These are phyloP conservation scores for Capillidium heterosporum DNA, from an alignment of 371 early-diverging fungal genomes.

Conservation along the genomic window DNA sequence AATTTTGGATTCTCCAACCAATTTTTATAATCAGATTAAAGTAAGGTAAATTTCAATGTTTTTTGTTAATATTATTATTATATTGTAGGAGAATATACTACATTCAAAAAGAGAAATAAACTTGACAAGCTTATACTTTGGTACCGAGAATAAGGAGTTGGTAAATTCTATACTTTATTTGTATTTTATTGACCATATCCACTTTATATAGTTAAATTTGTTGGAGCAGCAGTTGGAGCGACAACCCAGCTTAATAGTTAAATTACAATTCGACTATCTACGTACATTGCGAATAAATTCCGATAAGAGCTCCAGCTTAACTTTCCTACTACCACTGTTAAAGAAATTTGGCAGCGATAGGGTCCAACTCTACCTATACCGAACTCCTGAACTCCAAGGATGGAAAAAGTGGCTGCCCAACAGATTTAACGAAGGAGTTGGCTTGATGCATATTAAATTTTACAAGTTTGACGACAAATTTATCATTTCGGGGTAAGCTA, in stretches of 20 bases:
- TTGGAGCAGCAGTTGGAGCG: constrained; percentile 30
- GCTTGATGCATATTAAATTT: constrained; percentile 84
- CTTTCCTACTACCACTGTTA: constrained; percentile 41
- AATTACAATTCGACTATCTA: constrained; percentile 66
- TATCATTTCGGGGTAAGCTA: constrained; percentile 67
- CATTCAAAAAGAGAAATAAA: neutral
- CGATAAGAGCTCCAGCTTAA: constrained; percentile 39
- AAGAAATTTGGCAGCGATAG: constrained; percentile 35
- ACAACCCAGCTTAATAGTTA: constrained; percentile 31
- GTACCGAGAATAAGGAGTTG: neutral
- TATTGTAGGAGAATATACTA: neutral
- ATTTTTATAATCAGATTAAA: too few species aligned
- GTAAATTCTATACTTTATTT: neutral
- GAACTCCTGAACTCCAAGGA: constrained; percentile 65
- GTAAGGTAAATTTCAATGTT: too few species aligned
- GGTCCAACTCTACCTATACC: constrained; percentile 54
- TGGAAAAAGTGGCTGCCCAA: constrained; percentile 53
- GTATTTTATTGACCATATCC: neutral
- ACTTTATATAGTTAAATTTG: constrained; percentile 23
- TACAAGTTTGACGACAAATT: constrained; percentile 77
- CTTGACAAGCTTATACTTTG: neutral
- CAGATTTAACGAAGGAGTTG: constrained; percentile 81
- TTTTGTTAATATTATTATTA: neutral
- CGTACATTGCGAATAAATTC: constrained; percentile 59
- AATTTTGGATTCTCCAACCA: too few species aligned